Base-by-base conservation (phyloP, 179 eudicot genomes). In the Beta macrorhiza region DNA sequence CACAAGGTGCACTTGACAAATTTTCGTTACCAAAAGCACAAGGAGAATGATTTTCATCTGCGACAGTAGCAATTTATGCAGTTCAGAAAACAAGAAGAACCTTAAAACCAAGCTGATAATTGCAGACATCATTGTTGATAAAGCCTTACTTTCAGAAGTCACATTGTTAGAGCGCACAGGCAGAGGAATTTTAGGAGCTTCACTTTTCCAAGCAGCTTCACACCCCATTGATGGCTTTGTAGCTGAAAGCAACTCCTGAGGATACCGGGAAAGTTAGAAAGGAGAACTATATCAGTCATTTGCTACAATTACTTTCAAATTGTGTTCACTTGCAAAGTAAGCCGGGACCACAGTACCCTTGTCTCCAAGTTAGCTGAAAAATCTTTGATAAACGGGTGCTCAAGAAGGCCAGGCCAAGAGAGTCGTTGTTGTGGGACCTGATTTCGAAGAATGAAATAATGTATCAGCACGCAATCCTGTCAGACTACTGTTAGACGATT, bases 371-470 rank as follows among this genome's bases (percentile, higher is more conserved):
- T 92, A 71, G 83, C 84, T 22, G 87, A 67, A 76, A 87, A 76
- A 76, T 91, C 99, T 86, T 76, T 88, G 78, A 97, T 93, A 82
- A 97, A 97, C 32, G 99, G 98, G 78, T 97, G 99, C 75, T 93
- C 94, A 76, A 97, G 97, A 61, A 97, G 97, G 76, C 89, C 92
- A 81, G 99, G 99, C 99, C 99, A 97, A 63, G 97, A 90, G 77
- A 97, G 84, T 76, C 99, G 90, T 83, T 88, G 90, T 76, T 97
- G 97, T 49, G 99, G 98, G 72, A 83, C 97, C 99, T 97, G 86
- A 63, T 80, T 72, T 58, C 58, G 83, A 84, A 73, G 32, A 71
- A 55, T 82, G 64, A 56, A 74, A 67, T 75, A 59, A 22, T 29
- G 79, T 5, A 56, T 81, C 19, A 81, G 37, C 62, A 76, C 76